phyloP scores from a whole-genome alignment of 2,329 filamentous ascomycete genomes.

The Aspergillus sp. region DNA sequence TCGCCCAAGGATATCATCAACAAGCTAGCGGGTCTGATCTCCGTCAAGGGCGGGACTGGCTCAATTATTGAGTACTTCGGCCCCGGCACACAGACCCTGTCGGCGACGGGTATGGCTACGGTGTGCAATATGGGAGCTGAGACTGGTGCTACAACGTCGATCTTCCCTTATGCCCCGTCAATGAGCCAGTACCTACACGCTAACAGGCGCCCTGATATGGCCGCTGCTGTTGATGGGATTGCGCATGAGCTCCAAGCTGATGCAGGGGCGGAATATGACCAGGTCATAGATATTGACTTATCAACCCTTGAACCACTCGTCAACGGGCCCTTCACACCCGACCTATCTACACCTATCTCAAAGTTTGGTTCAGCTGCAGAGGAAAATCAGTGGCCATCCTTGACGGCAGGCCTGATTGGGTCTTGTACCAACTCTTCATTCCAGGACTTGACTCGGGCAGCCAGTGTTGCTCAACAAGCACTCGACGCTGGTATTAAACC shows the following conservation, averaged over 20 bases:
- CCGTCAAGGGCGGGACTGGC: conserved; percentile 96
- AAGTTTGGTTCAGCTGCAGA: conserved; percentile 94
- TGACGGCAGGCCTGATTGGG: conserved; percentile 90
- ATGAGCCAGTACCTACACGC: conserved; percentile 95
- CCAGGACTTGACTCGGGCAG: conserved; percentile 90
- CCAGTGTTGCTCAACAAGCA: conserved; percentile 87
- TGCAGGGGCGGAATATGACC: conserved; percentile 89
- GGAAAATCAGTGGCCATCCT: conserved; percentile 87
- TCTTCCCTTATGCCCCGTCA: conserved; percentile 97
- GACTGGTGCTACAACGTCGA: conserved; percentile 75
- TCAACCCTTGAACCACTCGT: conserved; percentile 94
- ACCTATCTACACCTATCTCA: conserved; percentile 95
- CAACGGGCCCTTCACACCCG: conserved; percentile 98
- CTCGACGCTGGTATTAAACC: conserved; percentile 90
- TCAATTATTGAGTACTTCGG: conserved; percentile 64
- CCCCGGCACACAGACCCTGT: conserved; percentile 72
- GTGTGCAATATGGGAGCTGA: conserved; percentile 70
- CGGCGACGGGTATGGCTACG: conserved; percentile 84
- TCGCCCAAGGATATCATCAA: conserved; percentile 95
- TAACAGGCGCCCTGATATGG: conserved; percentile 91
- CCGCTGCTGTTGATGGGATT: conserved; percentile 58
- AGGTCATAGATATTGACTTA: conserved; percentile 94
- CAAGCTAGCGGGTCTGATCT: conserved; percentile 94
- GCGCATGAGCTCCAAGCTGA: conserved; percentile 84
- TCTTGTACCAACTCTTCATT: conserved; percentile 94